Conservation (phyloP, 768 basidiomycete species). For the Phanerochaete sordida region DNA sequence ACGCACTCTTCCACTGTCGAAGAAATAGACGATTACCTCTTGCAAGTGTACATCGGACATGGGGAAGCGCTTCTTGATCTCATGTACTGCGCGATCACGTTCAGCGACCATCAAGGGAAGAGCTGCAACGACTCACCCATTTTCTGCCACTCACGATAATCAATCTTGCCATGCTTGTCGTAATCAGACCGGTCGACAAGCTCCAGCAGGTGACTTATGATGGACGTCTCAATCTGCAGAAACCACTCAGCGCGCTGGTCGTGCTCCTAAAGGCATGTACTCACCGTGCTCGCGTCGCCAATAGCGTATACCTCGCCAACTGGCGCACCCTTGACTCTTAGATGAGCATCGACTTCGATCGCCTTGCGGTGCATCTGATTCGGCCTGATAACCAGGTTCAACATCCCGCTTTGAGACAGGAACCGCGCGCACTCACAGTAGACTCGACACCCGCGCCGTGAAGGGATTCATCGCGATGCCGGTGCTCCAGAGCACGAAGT, state of each 20-base stretch:
- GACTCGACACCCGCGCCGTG: slow-evolving; percentile 68
- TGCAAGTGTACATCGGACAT: slow-evolving; percentile 77
- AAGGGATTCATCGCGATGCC: slow-evolving; percentile 97
- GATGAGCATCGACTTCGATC: slow-evolving; percentile 87
- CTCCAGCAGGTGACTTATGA: slow-evolving; percentile 82
- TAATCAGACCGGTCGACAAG: slow-evolving; percentile 86
- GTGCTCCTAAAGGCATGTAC: slow-evolving; percentile 19
- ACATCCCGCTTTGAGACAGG: not conserved
- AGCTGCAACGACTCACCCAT: slow-evolving; percentile 56
- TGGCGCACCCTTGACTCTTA: slow-evolving; percentile 89
- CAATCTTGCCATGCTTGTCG: slow-evolving; percentile 83
- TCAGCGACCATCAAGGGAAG: not conserved
- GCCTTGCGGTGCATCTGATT: slow-evolving; percentile 69
- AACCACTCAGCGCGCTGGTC: too few relatives aligned
- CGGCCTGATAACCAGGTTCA: slow-evolving; percentile 14
- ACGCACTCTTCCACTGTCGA: not conserved
- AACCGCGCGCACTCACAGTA: slow-evolving; percentile 15
- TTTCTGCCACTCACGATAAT: slow-evolving; percentile 83
- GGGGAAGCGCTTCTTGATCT: slow-evolving; percentile 80
- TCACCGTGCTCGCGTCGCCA: slow-evolving; percentile 88
- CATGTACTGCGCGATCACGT: slow-evolving; percentile 41
- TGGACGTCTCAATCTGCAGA: slow-evolving; percentile 78
- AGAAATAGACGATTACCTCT: slow-evolving; percentile 12
- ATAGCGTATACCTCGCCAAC: slow-evolving; percentile 86
- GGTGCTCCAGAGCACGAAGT: slow-evolving; percentile 94